phyloP scores from a whole-genome alignment of 139 green algal species.

The Mychonastes homosphaera region DNA sequence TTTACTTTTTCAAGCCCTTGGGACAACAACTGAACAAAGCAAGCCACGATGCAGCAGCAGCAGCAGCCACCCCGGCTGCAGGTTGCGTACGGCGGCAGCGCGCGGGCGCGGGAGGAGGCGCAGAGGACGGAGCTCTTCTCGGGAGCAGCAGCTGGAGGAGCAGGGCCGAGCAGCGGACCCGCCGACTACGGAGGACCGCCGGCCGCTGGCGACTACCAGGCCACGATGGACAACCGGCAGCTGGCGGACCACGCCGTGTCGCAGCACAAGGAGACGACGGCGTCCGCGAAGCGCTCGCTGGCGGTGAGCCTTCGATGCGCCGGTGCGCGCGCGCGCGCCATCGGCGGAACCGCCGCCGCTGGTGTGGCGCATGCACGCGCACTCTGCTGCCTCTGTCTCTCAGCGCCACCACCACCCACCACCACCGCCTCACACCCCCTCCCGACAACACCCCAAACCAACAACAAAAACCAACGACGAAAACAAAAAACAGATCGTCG shows the following conservation, averaged over 20 bases:
- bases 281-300: conserved; percentile 15
- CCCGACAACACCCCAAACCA: no score
- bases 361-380: no score
- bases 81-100: no score
- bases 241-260: conserved; percentile 22
- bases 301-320: conserved; percentile 11
- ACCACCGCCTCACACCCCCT: no score
- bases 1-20: no score
- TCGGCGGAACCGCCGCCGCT: background rate
- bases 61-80: no score
- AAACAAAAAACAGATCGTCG: conserved; percentile 34
- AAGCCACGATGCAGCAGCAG: no score
- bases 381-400: no score
- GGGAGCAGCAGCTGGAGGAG: conserved; percentile 1
- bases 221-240: conserved; percentile 21
- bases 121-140: conserved; percentile 20
- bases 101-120: conserved; percentile 3
- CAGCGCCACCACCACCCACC: no score
- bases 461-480: no score
- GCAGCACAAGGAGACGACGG: conserved; percentile 31
- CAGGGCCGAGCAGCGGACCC: background rate
- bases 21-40: no score
- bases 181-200: background rate
- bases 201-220: background rate
- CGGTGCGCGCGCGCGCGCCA: no score